A percentile compares a stretch with the other conserved stretches of the same genome.
phyloP scores from a whole-genome alignment of 1,284 basidiomycete species.

The Apiotrichum akiyoshidainum region DNA sequence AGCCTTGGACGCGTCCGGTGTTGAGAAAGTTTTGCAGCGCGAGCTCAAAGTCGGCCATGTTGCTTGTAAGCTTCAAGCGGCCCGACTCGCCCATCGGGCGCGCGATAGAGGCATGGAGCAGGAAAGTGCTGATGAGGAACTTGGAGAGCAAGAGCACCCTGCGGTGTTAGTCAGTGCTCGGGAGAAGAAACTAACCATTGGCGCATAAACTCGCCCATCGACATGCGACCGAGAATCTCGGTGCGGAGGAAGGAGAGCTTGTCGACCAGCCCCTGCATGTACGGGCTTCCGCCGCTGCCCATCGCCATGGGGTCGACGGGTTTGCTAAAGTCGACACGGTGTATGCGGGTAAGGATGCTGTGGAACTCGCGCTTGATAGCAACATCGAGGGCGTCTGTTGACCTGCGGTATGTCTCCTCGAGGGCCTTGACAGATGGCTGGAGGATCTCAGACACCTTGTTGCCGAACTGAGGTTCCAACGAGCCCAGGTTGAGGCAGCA shows the following conservation, averaged over 20 bases:
- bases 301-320: constrained; percentile 61
- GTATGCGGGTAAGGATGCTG: constrained; percentile 72
- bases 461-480: constrained; percentile 67
- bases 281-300: constrained; percentile 66
- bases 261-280: constrained; percentile 84
- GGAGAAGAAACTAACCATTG: constrained; percentile 67
- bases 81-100: constrained; percentile 82
- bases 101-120: constrained; percentile 83
- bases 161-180: constrained; percentile 1
- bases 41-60: constrained; percentile 95
- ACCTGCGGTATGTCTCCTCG: constrained; percentile 58
- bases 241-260: constrained; percentile 74
- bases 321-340: constrained; percentile 75
- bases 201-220: constrained; percentile 64
- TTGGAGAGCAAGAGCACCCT: constrained; percentile 69
- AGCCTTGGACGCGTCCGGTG: constrained; percentile 53
- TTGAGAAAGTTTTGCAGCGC: constrained; percentile 72
- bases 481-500: constrained; percentile 67
- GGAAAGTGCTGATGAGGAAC: constrained; percentile 75
- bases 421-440: constrained; percentile 63
- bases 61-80: constrained; percentile 84
- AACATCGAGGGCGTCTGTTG: constrained; percentile 66
- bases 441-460: constrained; percentile 62
- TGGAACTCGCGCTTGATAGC: constrained; percentile 75
- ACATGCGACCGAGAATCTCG: constrained; percentile 69